Evolutionary conservation across 2,329 filamentous ascomycete species (phyloP).

Genomic region (Colletotrichum sp.): DNA sequence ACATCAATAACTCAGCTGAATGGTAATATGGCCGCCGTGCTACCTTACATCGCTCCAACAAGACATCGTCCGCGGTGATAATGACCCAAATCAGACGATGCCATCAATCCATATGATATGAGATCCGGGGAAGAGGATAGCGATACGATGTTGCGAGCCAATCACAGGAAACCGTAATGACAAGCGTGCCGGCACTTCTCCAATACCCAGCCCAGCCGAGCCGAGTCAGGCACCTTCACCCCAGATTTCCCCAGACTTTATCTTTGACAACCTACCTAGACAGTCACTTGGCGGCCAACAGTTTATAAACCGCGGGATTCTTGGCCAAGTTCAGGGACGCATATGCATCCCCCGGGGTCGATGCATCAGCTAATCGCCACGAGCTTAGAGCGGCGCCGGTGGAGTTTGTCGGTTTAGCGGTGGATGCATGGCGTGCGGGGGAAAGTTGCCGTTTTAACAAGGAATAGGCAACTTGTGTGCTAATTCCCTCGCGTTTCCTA

Average conservation of each 20-base stretch:
- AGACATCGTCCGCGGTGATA: neutral
- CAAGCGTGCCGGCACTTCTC: neutral
- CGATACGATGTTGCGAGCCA: neutral
- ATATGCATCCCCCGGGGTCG: neutral
- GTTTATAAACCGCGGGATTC: neutral
- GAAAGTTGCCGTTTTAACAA: neutral
- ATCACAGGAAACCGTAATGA: neutral
- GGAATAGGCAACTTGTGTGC: neutral
- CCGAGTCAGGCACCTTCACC: neutral
- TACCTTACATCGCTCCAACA: neutral
- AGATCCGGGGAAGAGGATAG: neutral
- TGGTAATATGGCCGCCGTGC: neutral
- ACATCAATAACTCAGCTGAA: neutral
- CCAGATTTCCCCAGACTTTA: neutral
- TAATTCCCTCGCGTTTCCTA: conserved; percentile 12
- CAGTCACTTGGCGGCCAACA: neutral
- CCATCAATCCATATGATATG: neutral
- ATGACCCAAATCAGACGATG: neutral
- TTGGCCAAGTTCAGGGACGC: neutral
- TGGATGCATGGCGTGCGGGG: neutral
- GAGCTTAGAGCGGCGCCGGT: neutral
- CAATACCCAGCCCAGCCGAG: neutral
- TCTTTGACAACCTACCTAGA: neutral
- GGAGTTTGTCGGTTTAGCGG: neutral
- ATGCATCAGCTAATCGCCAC: neutral